Evolutionary conservation across 2,329 filamentous ascomycete species (phyloP), one percentile per base, ranked within the genome.

Genomic region (Botryotinia convoluta): DNA sequence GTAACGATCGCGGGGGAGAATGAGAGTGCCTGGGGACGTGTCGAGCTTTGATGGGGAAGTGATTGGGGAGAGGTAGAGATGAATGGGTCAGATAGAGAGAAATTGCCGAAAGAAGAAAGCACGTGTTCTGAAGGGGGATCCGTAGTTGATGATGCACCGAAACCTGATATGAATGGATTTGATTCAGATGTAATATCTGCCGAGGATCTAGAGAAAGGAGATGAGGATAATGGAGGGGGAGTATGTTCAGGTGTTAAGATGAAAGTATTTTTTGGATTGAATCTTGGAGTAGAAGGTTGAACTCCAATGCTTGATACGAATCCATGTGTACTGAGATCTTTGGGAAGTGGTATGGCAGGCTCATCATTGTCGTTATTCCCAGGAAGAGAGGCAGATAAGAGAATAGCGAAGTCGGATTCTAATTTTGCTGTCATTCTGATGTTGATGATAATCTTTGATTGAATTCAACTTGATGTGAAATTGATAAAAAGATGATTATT

Each of bases 371-470:
- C 1, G 14, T 44, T 7, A 9, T 18, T 5, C n/a, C 16, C 14
- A 1, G 2, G 6, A 14, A 14, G 3, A 12, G 7, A 8, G 12
- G 16, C 5, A 3, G 61, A 6, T 22, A 14, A 2, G 16, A 2
- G 10, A 45, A n/a, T 45, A 10, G 16, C 29, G 4, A 3, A 6
- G 12, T 35, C 1, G 42, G 2, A 48, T 26, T n/a, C 42, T 45
- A 6, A 20, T 37, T n/a, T 20, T 10, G 20, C 4, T 22, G 29
- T 1, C 63, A 65, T 51, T 8, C 8, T 48, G 42, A 7, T 26
- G 20, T 14, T 18, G 12, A 18, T 8, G 22, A 8, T 48, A 18
- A 18, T 16, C 1, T 16, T 65, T 18, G 18, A n/a, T 1, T n/a
- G 12, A 2, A 20, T 26, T 7, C 26, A 26, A 14, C 9, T 26